A percentile compares a stretch with the other conserved stretches of the same genome.
These are phyloP conservation scores for Straminergon stramineum DNA, from an alignment of 225 moss, liverwort and hornwort species.

Conservation along the genomic window DNA sequence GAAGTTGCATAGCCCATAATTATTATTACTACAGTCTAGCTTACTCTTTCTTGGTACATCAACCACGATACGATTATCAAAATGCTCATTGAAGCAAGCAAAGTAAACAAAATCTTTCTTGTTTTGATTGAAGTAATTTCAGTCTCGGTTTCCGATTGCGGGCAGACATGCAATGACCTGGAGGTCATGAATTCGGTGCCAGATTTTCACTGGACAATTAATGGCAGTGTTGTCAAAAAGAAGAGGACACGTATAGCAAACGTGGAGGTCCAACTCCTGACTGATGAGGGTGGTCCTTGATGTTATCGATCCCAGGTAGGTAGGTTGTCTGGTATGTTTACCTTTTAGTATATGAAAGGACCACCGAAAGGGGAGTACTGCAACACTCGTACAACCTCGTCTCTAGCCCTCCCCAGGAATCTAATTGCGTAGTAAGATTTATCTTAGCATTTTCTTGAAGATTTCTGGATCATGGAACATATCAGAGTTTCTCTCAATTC, in stretches of 20 bases:
- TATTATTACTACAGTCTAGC: not conserved
- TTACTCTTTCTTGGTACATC: not conserved
- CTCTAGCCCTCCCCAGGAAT: not conserved
- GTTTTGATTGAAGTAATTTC: not conserved
- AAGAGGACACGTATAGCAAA: not conserved
- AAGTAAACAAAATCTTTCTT: not conserved
- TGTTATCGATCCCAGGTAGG: not conserved
- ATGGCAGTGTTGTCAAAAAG: not conserved
- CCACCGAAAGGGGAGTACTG: not conserved
- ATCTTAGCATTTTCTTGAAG: not conserved
- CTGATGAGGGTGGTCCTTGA: not conserved
- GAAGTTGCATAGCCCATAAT: not conserved
- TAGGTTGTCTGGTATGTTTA: not conserved
- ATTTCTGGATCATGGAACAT: not conserved
- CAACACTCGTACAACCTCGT: not conserved
- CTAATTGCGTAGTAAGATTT: not conserved
- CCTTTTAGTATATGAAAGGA: not conserved
- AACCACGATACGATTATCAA: not conserved
- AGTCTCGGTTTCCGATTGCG: not conserved
- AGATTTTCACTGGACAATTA: not conserved
- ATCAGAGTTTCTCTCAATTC: not conserved
- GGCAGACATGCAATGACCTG: not conserved
- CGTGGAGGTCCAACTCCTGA: not conserved
- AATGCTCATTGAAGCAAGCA: not conserved
- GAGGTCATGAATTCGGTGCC: not conserved